Base-by-base conservation (phyloP, 2,329 filamentous ascomycete genomes). In the Botryotinia calthae region DNA sequence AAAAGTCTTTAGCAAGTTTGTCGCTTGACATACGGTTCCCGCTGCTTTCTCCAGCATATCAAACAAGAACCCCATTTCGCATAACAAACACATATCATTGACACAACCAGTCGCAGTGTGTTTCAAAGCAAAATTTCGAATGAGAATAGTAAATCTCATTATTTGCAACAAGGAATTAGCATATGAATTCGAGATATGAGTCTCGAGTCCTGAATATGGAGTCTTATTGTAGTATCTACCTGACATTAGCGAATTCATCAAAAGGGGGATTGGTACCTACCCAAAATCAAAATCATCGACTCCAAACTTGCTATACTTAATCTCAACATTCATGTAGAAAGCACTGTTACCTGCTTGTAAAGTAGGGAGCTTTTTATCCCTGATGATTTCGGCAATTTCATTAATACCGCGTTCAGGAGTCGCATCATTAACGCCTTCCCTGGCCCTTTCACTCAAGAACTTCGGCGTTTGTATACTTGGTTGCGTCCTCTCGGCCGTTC, bases 251-350 rank as follows among this genome's bases (percentile, higher is more conserved):
- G 18, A 61, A 51, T 58, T 28, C 20, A 25, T 40, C 73, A 68
- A 75, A 54, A 37, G 42, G 4, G 56, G 71, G 64, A 28, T 46
- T 31, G 34, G 34, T 51, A 82, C 89, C 79, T 84, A 93, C 90
- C 92, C 92, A 83, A 99, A 99, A 82, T 99, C 96, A 81, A 99
- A 99, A 82, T 99, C 97, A 79, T 98, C 95, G n/a, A 99, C 94
- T 31, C 96, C 96, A 82, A 98, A 99, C 81, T 94, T 97, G 86
- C 95, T 98, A 84, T 98, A 99, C 81, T 98, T 98, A 84, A 99
- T 99, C 82, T 98, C 95, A 18, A 98, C 93, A 78, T 94, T 95
- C 76, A 93, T 91, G 82, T 99, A 99, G 84, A 96, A 93, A 14
- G 93, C 88, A 34, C 95, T 92, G 7, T 96, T 92, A 72, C 97